Conservation (phyloP, 345 rosid species). For the Acer yangbiense region DNA sequence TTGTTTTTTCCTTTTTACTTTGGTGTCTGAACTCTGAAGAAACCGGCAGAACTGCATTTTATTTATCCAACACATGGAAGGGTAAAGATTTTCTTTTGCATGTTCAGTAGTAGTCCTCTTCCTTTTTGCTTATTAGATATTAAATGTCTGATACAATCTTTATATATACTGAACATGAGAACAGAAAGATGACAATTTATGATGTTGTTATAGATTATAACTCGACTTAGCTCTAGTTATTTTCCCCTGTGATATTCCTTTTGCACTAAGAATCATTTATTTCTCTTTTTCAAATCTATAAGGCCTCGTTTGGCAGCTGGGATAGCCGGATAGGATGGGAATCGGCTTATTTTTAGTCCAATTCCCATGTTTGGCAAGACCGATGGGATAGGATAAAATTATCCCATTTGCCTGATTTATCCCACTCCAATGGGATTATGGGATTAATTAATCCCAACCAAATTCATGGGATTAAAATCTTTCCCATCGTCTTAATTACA, state of each 20-base stretch:
- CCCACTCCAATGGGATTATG: too few relatives aligned
- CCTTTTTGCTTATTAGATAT: background rate
- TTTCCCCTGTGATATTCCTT: background rate
- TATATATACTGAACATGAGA: background rate
- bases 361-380: too few relatives aligned
- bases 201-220: background rate
- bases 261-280: background rate
- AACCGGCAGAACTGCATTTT: background rate
- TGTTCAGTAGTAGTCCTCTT: background rate
- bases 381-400: too few relatives aligned
- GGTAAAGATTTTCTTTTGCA: background rate
- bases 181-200: background rate
- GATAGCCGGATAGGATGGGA: too few relatives aligned
- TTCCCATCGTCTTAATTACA: too few relatives aligned
- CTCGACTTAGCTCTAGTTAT: background rate
- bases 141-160: background rate
- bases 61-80: background rate
- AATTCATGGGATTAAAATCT: too few relatives aligned
- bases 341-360: too few relatives aligned
- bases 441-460: too few relatives aligned
- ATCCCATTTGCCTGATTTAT: too few relatives aligned
- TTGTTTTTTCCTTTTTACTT: background rate
- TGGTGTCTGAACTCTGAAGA: background rate
- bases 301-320: too few relatives aligned
- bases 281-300: background rate